These are phyloP conservation scores for Alternaria arborescens DNA, from an alignment of 2,329 filamentous ascomycete genomes.

Conservation along the genomic window DNA sequence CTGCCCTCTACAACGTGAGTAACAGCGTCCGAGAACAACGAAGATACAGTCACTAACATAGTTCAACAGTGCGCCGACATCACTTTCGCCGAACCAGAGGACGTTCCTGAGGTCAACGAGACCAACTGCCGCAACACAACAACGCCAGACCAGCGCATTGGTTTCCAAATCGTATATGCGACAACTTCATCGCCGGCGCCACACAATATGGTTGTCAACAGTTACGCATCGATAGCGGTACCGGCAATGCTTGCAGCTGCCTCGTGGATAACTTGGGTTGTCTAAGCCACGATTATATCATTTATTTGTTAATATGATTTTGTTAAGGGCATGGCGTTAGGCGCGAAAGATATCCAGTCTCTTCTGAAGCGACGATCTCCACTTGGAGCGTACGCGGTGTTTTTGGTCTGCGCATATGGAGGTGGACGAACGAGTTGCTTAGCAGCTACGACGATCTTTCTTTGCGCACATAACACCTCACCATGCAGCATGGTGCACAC, in stretches of 20 bases:
- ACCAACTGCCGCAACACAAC: conserved; percentile 90
- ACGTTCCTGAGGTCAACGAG: conserved; percentile 77
- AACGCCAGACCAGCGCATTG: conserved; percentile 58
- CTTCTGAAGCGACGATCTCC: conserved; percentile 5
- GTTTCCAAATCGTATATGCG: conserved; percentile 80
- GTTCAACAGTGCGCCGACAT: conserved; percentile 87
- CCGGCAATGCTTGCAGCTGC: conserved; percentile 40
- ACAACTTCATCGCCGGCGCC: conserved; percentile 47
- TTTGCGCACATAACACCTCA: neutral
- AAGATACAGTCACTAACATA: conserved; percentile 9
- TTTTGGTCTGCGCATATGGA: neutral
- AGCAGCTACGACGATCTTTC: conserved; percentile 3
- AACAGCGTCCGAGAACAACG: neutral
- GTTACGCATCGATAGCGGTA: conserved; percentile 36
- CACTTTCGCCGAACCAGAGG: conserved; percentile 81
- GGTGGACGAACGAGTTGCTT: neutral
- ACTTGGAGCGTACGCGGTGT: conserved; percentile 7
- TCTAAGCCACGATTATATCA: neutral
- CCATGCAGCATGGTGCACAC: neutral
- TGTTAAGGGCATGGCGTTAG: conserved; percentile 23
- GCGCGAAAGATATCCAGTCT: conserved; percentile 35
- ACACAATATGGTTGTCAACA: conserved; percentile 34
- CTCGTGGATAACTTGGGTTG: conserved; percentile 39
- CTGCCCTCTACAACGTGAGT: conserved; percentile 79
- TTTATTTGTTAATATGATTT: conserved; percentile 14